phyloP scores from a whole-genome alignment of 202 grass and related monocot genomes.

The Eragrostis tef region DNA sequence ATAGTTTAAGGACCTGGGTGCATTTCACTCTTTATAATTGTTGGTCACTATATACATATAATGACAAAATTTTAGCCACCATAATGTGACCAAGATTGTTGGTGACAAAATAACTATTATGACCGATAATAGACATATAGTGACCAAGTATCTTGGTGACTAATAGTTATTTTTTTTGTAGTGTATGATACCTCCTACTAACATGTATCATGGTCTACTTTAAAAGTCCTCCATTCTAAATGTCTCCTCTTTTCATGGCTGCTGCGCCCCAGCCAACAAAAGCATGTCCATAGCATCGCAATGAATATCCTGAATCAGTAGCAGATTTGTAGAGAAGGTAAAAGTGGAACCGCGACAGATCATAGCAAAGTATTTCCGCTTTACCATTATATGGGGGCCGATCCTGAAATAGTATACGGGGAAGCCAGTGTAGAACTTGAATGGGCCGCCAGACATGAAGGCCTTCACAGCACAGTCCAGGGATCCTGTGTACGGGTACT shows the following conservation, averaged over 20 bases:
- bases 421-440: conserved; percentile 96
- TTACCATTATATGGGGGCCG: conserved; percentile 93
- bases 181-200: too few species aligned
- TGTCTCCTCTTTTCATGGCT: conserved; percentile 35
- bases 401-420: conserved; percentile 94
- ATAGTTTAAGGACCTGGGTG: too few species aligned
- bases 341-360: not conserved
- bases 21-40: too few species aligned
- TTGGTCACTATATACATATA: too few species aligned
- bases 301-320: conserved; percentile 30
- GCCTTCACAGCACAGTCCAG: conserved; percentile 83
- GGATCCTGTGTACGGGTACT: conserved; percentile 87
- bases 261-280: conserved; percentile 26
- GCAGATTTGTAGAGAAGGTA: not conserved
- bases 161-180: too few species aligned
- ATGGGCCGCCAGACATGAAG: conserved; percentile 76
- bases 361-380: not conserved
- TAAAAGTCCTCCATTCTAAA: not conserved
- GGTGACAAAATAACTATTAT: too few species aligned
- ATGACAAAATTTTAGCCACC: too few species aligned
- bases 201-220: too few species aligned
- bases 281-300: conserved; percentile 6
- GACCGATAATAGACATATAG: too few species aligned
- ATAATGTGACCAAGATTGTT: too few species aligned
- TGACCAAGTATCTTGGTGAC: too few species aligned